Conservation (phyloP, 345 rosid genomes). For the Eucalyptus sideroxylon region DNA sequence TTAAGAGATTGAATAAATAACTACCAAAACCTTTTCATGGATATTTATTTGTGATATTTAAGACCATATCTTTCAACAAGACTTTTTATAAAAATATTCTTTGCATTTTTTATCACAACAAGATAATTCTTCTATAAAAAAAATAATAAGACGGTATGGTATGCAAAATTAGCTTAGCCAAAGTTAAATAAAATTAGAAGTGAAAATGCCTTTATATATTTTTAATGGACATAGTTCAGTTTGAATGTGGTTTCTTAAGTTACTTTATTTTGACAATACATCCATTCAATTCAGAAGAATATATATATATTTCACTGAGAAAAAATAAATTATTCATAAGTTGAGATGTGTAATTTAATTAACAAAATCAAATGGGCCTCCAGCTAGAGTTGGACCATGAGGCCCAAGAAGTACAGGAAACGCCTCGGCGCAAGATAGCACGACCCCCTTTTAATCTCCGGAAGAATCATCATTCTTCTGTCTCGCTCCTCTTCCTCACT, state of each 20-base stretch:
- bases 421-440: background rate
- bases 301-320: background rate
- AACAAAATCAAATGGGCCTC: background rate
- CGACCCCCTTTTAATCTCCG: background rate
- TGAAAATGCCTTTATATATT: background rate
- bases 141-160: background rate
- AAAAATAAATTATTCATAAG: background rate
- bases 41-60: background rate
- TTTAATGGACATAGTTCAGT: background rate
- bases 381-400: background rate
- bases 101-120: background rate
- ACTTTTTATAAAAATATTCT: background rate
- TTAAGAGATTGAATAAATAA: background rate
- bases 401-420: background rate
- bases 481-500: background rate
- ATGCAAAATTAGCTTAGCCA: background rate
- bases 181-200: background rate
- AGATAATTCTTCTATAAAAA: background rate
- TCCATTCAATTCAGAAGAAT: background rate
- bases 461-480: background rate
- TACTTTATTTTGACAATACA: background rate
- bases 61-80: background rate
- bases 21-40: background rate
- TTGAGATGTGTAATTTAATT: background rate
- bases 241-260: background rate